phyloP scores from a whole-genome alignment of 2,329 filamentous ascomycete genomes.

The Fusarium floridanum region DNA sequence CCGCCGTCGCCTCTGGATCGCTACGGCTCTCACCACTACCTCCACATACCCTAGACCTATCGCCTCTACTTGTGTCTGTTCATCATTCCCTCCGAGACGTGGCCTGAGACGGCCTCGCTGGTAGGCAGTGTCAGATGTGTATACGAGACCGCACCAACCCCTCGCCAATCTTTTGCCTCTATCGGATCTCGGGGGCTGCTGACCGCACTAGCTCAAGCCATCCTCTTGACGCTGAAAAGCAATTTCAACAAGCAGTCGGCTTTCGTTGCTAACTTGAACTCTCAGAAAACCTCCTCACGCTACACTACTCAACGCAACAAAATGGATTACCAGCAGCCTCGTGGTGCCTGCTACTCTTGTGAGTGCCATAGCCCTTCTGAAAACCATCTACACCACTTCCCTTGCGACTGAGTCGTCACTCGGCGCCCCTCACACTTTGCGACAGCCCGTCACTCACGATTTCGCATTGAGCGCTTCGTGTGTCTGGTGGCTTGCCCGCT shows the following conservation, averaged over 20 bases:
- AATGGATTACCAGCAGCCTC: constrained; percentile 58
- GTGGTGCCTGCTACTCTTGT: constrained; percentile 67
- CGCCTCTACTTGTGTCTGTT: too few species aligned
- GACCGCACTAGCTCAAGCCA: constrained; percentile 29
- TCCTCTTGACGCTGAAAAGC: constrained; percentile 14
- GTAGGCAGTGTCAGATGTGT: too few species aligned
- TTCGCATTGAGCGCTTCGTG: background rate
- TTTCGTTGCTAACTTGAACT: constrained; percentile 24
- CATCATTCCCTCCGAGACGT: too few species aligned
- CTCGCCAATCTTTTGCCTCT: constrained; percentile 46
- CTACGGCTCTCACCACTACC: too few species aligned
- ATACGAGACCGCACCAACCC: too few species aligned
- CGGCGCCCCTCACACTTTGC: background rate
- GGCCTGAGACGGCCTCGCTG: too few species aligned
- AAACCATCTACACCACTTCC: background rate
- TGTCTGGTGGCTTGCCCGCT: background rate
- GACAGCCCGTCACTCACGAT: constrained; percentile 1
- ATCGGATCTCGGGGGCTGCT: constrained; percentile 41
- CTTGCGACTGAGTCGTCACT: background rate
- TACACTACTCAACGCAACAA: constrained; percentile 34
- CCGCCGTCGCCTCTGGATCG: too few species aligned
- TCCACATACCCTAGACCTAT: too few species aligned
- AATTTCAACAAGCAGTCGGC: constrained; percentile 5
- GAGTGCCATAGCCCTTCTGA: constrained; percentile 47
- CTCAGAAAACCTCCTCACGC: constrained; percentile 28